Evolutionary conservation across 768 basidiomycete genomes (phyloP).

Genomic region (Russula virescens): DNA sequence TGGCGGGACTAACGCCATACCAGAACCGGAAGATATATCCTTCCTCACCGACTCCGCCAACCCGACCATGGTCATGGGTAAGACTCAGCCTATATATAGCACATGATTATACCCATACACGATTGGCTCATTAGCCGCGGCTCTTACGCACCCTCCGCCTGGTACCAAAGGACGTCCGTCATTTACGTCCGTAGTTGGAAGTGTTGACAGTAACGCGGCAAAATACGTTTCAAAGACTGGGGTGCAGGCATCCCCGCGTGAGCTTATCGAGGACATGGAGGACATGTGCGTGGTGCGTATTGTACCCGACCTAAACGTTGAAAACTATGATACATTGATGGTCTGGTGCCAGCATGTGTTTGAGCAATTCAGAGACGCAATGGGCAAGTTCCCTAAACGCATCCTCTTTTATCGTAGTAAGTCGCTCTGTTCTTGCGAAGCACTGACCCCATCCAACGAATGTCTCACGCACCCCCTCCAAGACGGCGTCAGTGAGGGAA

Average conservation of each 20-base stretch:
- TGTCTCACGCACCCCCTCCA: neutral
- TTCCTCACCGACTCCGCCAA: slow-evolving; percentile 61
- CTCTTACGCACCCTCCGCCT: slow-evolving; percentile 55
- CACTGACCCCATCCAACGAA: neutral
- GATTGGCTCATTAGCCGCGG: slow-evolving; percentile 40
- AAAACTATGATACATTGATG: too few species aligned
- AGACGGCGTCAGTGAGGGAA: slow-evolving; percentile 52
- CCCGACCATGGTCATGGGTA: slow-evolving; percentile 76
- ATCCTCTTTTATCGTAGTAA: neutral
- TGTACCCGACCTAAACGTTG: too few species aligned
- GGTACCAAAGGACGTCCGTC: slow-evolving; percentile 71
- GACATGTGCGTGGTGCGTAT: slow-evolving; percentile 52
- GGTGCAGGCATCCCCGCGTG: slow-evolving; percentile 61
- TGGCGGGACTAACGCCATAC: slow-evolving; percentile 75
- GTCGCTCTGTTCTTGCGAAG: neutral
- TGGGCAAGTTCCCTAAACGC: neutral
- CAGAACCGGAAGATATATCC: slow-evolving; percentile 56
- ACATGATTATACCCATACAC: neutral
- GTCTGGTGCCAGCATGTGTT: neutral
- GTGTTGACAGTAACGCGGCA: slow-evolving; percentile 65
- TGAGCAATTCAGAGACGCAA: neutral
- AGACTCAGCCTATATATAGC: slow-evolving; percentile 26
- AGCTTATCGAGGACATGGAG: slow-evolving; percentile 68
- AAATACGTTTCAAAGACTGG: slow-evolving; percentile 58
- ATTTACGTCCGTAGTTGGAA: slow-evolving; percentile 72